These are phyloP conservation scores for Agrocybe chaxingu DNA, from an alignment of 768 basidiomycete species.

Conservation along the genomic window DNA sequence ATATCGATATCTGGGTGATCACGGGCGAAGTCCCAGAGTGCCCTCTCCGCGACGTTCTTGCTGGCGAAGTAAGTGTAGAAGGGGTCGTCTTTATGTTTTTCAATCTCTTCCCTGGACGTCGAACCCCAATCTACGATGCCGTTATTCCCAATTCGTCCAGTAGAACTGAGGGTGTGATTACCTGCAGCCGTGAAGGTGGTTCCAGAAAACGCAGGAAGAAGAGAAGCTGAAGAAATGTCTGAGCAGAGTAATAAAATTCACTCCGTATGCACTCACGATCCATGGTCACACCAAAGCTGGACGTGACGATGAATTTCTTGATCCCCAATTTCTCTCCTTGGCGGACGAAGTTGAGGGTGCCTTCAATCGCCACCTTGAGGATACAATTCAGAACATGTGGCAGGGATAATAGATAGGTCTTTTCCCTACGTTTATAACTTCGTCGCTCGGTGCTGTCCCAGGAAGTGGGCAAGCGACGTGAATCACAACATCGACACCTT, in stretches of 20 bases:
- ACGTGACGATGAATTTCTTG: conserved; percentile 27
- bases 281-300: conserved; percentile 23
- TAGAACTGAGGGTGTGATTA: conserved; percentile 5
- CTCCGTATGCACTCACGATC: conserved; percentile 17
- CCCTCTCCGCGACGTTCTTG: conserved; percentile 36
- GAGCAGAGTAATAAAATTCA: not conserved
- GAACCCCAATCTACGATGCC: conserved; percentile 25
- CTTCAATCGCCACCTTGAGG: conserved; percentile 29
- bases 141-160: too few species aligned
- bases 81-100: conserved; percentile 12
- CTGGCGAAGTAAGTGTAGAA: conserved; percentile 34
- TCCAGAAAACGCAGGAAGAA: conserved; percentile 18
- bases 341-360: conserved; percentile 33
- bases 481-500: conserved; percentile 42
- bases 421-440: conserved; percentile 16
- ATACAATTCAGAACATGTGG: not conserved
- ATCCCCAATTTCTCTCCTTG: conserved; percentile 32
- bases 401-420: not conserved
- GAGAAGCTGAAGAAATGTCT: conserved; percentile 15
- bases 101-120: conserved; percentile 25
- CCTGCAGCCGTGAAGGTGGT: conserved; percentile 20
- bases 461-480: conserved; percentile 38
- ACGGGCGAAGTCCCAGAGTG: conserved; percentile 36
- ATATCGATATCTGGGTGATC: conserved; percentile 32
- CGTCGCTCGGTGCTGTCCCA: conserved; percentile 17